phyloP scores from a whole-genome alignment of 169 alveolate species.

The Plasmodium relictum region DNA sequence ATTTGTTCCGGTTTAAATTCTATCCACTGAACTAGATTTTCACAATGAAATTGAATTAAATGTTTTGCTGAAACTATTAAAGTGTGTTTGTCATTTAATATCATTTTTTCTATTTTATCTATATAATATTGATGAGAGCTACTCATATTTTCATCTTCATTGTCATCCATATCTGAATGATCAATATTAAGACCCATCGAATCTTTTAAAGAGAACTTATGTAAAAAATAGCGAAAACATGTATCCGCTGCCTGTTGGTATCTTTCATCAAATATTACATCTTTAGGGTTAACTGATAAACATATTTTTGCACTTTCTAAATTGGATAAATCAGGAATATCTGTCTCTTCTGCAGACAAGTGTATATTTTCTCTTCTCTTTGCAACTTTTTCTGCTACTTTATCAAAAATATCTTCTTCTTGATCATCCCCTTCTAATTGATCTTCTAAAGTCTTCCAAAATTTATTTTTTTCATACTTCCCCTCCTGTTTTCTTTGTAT shows the following conservation, averaged over 20 bases:
- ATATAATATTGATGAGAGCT: constrained; percentile 82
- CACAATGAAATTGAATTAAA: constrained; percentile 87
- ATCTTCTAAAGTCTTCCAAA: constrained; percentile 83
- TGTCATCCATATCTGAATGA: constrained; percentile 74
- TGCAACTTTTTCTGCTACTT: constrained; percentile 87
- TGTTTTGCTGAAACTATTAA: constrained; percentile 88
- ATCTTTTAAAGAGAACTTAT: constrained; percentile 80
- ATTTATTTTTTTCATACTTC: constrained; percentile 76
- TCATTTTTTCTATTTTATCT: constrained; percentile 88
- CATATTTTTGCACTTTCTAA: constrained; percentile 87
- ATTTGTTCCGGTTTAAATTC: constrained; percentile 87
- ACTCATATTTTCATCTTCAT: constrained; percentile 70
- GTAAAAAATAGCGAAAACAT: constrained; percentile 84
- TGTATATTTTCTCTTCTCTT: constrained; percentile 88
- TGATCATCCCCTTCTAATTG: constrained; percentile 84
- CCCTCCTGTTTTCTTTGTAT: constrained; percentile 79
- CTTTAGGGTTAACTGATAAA: constrained; percentile 86
- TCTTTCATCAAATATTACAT: constrained; percentile 88
- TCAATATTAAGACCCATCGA: constrained; percentile 75
- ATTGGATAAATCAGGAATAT: constrained; percentile 84
- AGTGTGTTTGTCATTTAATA: constrained; percentile 87
- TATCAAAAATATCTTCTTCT: constrained; percentile 84
- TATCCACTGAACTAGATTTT: constrained; percentile 86
- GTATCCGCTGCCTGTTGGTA: constrained; percentile 90
- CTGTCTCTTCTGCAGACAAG: constrained; percentile 81